These are phyloP conservation scores for Globisporangium nodosum DNA, from an alignment of 352 stramenopile species.

Conservation along the genomic window DNA sequence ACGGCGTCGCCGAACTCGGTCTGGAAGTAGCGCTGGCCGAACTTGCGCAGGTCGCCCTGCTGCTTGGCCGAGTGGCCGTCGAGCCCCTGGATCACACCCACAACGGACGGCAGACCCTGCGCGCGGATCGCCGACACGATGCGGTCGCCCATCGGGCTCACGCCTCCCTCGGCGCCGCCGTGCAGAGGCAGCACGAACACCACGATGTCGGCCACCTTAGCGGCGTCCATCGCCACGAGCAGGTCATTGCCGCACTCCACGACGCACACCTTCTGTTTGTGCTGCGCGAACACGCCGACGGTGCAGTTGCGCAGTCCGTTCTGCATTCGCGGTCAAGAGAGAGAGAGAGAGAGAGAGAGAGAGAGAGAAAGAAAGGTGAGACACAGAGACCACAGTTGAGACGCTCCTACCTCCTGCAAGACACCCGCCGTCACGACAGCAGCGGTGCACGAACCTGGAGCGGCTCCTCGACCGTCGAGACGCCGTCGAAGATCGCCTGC, in stretches of 20 bases:
- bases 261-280: conserved; percentile 89
- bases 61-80: conserved; percentile 64
- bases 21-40: conserved; percentile 84
- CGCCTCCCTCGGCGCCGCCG: conserved; percentile 72
- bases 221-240: conserved; percentile 74
- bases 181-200: conserved; percentile 76
- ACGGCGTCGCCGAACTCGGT: conserved; percentile 84
- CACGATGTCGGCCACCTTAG: conserved; percentile 82
- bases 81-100: conserved; percentile 83
- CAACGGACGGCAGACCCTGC: conserved; percentile 87
- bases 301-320: conserved; percentile 61
- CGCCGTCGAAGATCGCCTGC: conserved; percentile 58
- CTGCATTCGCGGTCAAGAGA: conserved; percentile 1
- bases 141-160: conserved; percentile 83
- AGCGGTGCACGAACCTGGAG: conserved; percentile 7
- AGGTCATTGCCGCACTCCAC: conserved; percentile 81
- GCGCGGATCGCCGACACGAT: conserved; percentile 91
- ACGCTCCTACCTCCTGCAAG: not conserved
- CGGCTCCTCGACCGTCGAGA: conserved; percentile 52
- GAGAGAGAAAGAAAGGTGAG: not conserved
- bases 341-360: not conserved
- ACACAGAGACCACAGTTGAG: not conserved
- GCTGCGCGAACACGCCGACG: conserved; percentile 62
- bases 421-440: not conserved
- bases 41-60: conserved; percentile 79